Base-by-base conservation (phyloP, 805 yeast species). In the Aciculoconidium aculeatum region DNA sequence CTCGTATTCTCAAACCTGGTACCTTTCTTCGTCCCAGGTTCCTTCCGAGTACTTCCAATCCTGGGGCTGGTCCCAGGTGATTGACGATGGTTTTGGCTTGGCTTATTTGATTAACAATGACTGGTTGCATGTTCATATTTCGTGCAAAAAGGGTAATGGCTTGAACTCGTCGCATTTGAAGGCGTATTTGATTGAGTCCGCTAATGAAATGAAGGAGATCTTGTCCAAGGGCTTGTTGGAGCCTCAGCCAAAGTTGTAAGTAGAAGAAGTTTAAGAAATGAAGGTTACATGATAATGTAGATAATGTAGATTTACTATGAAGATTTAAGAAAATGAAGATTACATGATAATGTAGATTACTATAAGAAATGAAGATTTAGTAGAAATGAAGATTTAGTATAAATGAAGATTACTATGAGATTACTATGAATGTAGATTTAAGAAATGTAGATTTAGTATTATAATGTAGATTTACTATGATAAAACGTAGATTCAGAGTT, bases 21-120 rank as follows among this genome's bases (percentile, higher is more conserved):
- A 71, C 55, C 55, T 90, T 30, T 82, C 94, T 11, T 77, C 95
- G 3, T 86, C 96, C 1, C 97, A 90, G 59, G 68, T 90, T 41
- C 81, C 92, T 6, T 81, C 94, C 4, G 68, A 63, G 40, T 67
- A 67, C 56, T 84, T 86, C 60, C 86, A 86, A 53, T 88, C 94
- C 25, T 90, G 88, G 70, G 98, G 98, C 18, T 90, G 87, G 85
- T 75, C 95, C 11, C 95, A 94, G 55, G 97, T 92, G 28, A 77
- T 82, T 45, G 95, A 88, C 50, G 84, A 80, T 37, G 98, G 98
- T 6, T 78, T 83, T 47, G 98, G 97, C 6, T 70, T 85, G 39
- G 96, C 95, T 6, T 90, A 90, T 65, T 85, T 87, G 85, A 70
- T 90, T 49, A 87, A 84, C 67, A 74, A 75, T 36, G 81, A 88